These are phyloP conservation scores for Onygenales sp. DNA, from an alignment of 2,329 filamentous ascomycete genomes.

Conservation along the genomic window DNA sequence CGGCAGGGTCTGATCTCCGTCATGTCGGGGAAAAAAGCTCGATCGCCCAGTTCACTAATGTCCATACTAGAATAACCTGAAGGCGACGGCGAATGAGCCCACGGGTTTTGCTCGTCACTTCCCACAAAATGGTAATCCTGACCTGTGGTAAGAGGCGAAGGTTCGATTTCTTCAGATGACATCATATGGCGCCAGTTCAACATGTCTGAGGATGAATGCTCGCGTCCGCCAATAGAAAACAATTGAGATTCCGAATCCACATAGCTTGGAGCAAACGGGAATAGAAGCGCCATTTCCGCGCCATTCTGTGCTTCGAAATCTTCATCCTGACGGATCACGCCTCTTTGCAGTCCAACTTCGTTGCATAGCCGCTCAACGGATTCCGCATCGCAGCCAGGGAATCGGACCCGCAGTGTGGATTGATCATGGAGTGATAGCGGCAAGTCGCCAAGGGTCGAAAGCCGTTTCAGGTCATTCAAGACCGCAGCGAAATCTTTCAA, in stretches of 20 bases:
- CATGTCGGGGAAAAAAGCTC: conserved; percentile 29
- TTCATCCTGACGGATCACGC: conserved; percentile 67
- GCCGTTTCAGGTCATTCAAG: conserved; percentile 68
- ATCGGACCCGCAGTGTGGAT: conserved; percentile 67
- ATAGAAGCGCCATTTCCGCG: conserved; percentile 65
- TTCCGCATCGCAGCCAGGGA: conserved; percentile 78
- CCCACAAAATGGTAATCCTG: conserved; percentile 33
- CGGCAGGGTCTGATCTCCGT: conserved; percentile 25
- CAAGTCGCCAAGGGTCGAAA: conserved; percentile 71
- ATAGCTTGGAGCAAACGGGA: conserved; percentile 70
- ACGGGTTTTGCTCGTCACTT: conserved; percentile 43
- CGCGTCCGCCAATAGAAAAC: conserved; percentile 34
- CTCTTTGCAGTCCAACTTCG: conserved; percentile 75
- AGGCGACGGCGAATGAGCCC: conserved; percentile 32
- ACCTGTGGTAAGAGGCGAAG: conserved; percentile 17
- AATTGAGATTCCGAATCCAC: conserved; percentile 34
- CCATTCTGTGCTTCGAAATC: conserved; percentile 62
- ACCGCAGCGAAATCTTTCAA: conserved; percentile 73
- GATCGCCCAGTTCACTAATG: conserved; percentile 41
- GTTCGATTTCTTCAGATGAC: conserved; percentile 26
- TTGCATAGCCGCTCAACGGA: conserved; percentile 76
- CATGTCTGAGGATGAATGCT: conserved; percentile 26
- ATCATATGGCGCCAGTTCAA: conserved; percentile 53
- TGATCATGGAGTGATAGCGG: conserved; percentile 64
- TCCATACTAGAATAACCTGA: conserved; percentile 51